Evolutionary conservation across 129 eudicot genomes (phyloP).

Genomic region (Chrysanthemum makinoi): DNA sequence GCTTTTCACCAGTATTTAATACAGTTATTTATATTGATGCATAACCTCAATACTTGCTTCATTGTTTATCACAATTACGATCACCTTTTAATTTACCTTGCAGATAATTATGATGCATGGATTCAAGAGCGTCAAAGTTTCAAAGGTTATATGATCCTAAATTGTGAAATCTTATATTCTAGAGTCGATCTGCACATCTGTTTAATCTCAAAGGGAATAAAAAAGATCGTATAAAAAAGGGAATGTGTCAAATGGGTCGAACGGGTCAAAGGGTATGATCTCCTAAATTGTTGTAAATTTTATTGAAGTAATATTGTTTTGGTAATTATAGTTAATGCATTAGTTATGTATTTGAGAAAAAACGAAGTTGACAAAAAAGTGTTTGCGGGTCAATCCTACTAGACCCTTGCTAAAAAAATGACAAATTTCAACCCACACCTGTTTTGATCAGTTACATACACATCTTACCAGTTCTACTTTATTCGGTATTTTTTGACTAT

Average conservation of each 20-base stretch:
- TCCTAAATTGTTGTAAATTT: not conserved
- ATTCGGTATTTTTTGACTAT: not conserved
- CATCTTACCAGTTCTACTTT: not conserved
- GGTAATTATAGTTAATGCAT: not conserved
- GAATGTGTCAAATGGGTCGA: not conserved
- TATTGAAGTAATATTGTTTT: not conserved
- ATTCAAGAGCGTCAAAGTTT: slow-evolving; percentile 9
- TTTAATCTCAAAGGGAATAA: too few relatives aligned
- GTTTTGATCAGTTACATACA: not conserved
- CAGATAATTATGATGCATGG: slow-evolving; percentile 23
- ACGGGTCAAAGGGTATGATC: not conserved
- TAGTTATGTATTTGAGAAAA: not conserved
- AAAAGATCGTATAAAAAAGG: too few relatives aligned
- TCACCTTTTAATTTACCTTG: slow-evolving; percentile 9
- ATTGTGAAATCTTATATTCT: slow-evolving; percentile 1
- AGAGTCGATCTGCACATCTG: not conserved
- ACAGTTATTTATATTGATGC: not conserved
- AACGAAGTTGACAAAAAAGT: not conserved
- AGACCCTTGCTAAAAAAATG: not conserved
- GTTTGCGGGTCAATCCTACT: not conserved
- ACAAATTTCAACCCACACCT: not conserved
- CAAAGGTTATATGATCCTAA: slow-evolving; percentile 29
- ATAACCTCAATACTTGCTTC: slow-evolving; percentile 1
- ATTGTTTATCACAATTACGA: not conserved
- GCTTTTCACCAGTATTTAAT: not conserved